phyloP scores from a whole-genome alignment of 2,329 filamentous ascomycete species.

The Sporothrix variecibatus region DNA sequence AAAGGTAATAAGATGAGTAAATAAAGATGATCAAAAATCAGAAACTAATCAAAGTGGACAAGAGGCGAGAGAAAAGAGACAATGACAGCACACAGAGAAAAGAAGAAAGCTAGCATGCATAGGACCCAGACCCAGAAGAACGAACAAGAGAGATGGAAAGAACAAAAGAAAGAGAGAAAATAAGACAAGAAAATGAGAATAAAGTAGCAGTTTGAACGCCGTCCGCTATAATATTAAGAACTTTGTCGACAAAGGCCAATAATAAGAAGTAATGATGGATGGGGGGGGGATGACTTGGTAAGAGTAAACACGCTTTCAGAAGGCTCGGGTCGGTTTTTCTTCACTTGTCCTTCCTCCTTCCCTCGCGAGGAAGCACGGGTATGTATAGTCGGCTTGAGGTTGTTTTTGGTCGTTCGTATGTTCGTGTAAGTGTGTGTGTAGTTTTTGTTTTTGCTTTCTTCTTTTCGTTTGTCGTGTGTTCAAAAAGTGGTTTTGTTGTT shows the following conservation, averaged over 20 bases:
- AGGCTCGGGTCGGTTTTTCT: neutral
- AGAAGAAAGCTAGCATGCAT: neutral
- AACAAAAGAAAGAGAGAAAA: neutral
- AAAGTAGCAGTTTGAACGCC: slow-evolving; percentile 29
- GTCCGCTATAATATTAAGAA: slow-evolving; percentile 31
- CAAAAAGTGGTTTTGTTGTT: slow-evolving; percentile 20
- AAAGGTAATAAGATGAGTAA: slow-evolving; percentile 1
- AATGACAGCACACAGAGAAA: neutral
- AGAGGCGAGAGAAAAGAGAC: neutral
- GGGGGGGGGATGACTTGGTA: neutral
- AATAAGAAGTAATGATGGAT: neutral
- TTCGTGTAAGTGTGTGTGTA: neutral
- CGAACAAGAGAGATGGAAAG: neutral
- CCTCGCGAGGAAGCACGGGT: neutral
- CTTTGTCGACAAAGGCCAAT: slow-evolving; percentile 4
- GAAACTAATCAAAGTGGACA: neutral
- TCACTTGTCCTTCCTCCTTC: neutral
- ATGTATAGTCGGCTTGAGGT: neutral
- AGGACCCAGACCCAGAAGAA: neutral
- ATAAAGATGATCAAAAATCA: neutral
- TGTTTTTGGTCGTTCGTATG: slow-evolving; percentile 12
- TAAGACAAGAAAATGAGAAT: neutral
- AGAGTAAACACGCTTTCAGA: neutral
- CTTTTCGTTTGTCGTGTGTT: neutral
- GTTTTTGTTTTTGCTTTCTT: neutral